Evolutionary conservation across 1,284 basidiomycete genomes (phyloP), one percentile per base, ranked within the genome.

Genomic region (Apiotrichum montevideense): DNA sequence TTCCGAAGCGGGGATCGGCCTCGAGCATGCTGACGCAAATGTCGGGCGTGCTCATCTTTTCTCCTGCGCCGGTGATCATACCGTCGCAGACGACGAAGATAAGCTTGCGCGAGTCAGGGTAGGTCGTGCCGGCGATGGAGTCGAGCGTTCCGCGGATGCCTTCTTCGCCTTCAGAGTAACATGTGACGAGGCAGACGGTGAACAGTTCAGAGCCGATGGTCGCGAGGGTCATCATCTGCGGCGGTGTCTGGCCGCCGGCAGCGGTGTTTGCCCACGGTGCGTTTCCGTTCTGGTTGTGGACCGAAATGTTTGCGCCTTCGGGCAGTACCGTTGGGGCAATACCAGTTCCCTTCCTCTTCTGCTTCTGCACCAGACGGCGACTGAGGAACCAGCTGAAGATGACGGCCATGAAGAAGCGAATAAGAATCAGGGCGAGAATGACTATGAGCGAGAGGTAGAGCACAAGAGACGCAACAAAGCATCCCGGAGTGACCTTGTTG

Each of bases 51-150:
- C 89, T 93, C 69, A 82, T 82, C 75, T 92, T 90, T 80, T 98
- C 95, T 52, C 96, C 96, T 3, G 87, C 87, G 50, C 96, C 96
- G 0, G 95, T 98, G 64, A 99, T 93, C 91, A 99, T 98, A 5
- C 96, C 96, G 75, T 99, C 96, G 40, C 94, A 95, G 7, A 99
- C 87, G 56, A 99, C 81, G 73, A 97, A 96, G 43, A 99, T 77
- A 21, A 99, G 80, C 75, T 98, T 98, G 55, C 94, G 82, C 41
- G 83, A 80, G 76, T 98, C 94, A 7, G 91, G 90, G 76, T 98
- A 99, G 4, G 84, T 87, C 0, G 94, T 97, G 44, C 79, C 79
- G 0, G 92, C 90, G 57, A 99, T 92, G 6, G 91, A 90, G 73
- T 98, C 93, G 56, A 98, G 82, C 0, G 96, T 99, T 3, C 87